These are phyloP conservation scores for Anaeromyces robustus DNA, from an alignment of 192 early-diverging fungal genomes.

Conservation along the genomic window DNA sequence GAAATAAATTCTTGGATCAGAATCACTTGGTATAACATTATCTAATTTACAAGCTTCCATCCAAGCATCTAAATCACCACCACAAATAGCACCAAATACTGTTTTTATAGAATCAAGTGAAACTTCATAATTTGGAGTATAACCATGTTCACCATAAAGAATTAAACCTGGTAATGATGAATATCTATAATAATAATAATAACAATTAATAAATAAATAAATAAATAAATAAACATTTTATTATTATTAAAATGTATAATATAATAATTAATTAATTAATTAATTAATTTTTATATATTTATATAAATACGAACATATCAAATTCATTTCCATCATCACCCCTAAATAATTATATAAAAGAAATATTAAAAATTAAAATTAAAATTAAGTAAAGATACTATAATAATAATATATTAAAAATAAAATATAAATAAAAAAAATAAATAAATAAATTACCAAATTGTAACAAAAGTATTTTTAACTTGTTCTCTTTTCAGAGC, in stretches of 20 bases:
- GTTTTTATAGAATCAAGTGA: constrained; percentile 35
- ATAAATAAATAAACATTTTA: too few relatives aligned
- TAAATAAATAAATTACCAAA: constrained; percentile 21
- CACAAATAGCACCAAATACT: constrained; percentile 61
- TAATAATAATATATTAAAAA: too few relatives aligned
- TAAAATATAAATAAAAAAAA: too few relatives aligned
- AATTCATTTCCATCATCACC: constrained; percentile 87
- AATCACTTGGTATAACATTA: background rate
- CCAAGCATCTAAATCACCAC: constrained; percentile 64
- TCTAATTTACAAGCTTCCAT: constrained; percentile 40
- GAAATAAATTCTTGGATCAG: background rate
- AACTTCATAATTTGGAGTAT: constrained; percentile 45
- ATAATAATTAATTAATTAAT: background rate
- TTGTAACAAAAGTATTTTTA: constrained; percentile 61
- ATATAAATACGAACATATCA: constrained; percentile 36
- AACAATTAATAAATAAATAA: too few relatives aligned
- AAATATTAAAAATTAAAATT: too few relatives aligned
- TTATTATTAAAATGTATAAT: too few relatives aligned
- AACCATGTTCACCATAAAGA: constrained; percentile 61
- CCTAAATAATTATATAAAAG: constrained; percentile 14
- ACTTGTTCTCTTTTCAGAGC: constrained; percentile 50
- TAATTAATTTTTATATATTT: too few relatives aligned
- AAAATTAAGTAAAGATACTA: too few relatives aligned
- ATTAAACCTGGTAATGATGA: constrained; percentile 62
- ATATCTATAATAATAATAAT: constrained; percentile 20